A percentile compares a stretch with the other conserved stretches of the same genome.
Evolutionary conservation across 305 asterid genomes (phyloP).

Genomic region (Coffea humblotiana): DNA sequence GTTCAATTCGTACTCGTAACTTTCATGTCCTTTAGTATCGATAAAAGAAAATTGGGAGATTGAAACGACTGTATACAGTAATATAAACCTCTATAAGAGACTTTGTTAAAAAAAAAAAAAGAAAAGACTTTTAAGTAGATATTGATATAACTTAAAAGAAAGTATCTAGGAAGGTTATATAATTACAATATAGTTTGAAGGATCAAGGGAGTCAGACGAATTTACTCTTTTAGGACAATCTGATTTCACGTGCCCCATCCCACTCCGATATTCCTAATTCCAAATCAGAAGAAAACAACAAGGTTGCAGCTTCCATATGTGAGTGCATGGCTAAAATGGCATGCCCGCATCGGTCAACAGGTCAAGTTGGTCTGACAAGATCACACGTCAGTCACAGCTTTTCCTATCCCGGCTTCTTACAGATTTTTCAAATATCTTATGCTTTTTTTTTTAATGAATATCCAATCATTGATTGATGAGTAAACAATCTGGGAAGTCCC

Average conservation of each 20-base stretch:
- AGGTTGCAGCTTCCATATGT: background rate
- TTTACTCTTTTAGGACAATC: too few species aligned
- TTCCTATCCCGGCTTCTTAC: conserved; percentile 18
- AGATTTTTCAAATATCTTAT: conserved; percentile 15
- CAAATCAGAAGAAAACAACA: background rate
- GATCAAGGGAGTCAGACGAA: background rate
- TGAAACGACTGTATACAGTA: too few species aligned
- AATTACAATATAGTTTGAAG: too few species aligned
- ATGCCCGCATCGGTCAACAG: background rate
- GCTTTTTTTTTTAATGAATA: background rate
- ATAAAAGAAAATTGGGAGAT: too few species aligned
- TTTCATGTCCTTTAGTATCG: too few species aligned
- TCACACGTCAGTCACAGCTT: conserved; percentile 73
- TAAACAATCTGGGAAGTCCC: too few species aligned
- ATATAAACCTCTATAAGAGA: too few species aligned
- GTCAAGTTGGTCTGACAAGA: conserved; percentile 37
- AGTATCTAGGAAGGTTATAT: too few species aligned
- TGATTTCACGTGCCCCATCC: background rate
- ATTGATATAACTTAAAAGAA: too few species aligned
- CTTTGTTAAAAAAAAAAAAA: too few species aligned
- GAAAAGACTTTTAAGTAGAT: too few species aligned
- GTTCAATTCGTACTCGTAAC: too few species aligned
- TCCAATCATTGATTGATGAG: conserved; percentile 28
- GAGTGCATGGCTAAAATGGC: background rate
- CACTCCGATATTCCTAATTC: background rate